Conservation (phyloP, 768 basidiomycete genomes). For the Dendrothele bispora region DNA sequence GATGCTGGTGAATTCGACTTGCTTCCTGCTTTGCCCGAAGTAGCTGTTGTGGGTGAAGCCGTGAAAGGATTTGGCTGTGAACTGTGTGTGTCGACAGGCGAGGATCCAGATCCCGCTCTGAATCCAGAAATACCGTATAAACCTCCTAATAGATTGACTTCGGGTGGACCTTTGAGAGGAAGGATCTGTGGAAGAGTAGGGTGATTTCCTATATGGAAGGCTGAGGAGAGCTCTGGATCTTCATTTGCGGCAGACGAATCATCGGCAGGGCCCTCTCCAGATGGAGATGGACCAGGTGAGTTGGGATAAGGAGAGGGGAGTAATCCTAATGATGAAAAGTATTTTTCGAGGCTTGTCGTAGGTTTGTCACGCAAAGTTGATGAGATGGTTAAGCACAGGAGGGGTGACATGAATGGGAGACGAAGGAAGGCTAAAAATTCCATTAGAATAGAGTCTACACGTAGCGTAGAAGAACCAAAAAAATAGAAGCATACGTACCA, state of each 20-base stretch:
- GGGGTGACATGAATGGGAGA: conserved; percentile 66
- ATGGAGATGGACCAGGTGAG: conserved; percentile 30
- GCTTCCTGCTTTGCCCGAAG: conserved; percentile 21
- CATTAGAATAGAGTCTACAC: neutral
- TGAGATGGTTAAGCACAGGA: conserved; percentile 82
- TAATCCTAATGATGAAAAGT: conserved; percentile 35
- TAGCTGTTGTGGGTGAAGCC: conserved; percentile 38
- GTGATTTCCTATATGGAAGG: too few relatives aligned
- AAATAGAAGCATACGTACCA: conserved; percentile 47
- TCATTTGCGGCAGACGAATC: conserved; percentile 36
- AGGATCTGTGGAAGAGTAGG: too few relatives aligned
- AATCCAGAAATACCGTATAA: conserved; percentile 54
- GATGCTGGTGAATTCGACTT: too few relatives aligned
- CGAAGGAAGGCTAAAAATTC: conserved; percentile 64
- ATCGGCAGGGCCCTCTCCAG: conserved; percentile 23
- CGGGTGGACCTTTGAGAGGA: conserved; percentile 45
- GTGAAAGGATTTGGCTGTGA: neutral
- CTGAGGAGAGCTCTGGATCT: conserved; percentile 43
- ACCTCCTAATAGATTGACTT: conserved; percentile 69
- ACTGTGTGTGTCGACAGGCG: neutral
- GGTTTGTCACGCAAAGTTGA: conserved; percentile 86
- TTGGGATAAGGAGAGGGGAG: conserved; percentile 33
- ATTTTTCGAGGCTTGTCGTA: conserved; percentile 38
- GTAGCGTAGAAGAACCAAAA: neutral
- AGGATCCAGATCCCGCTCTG: neutral